Evolutionary conservation across 1,284 basidiomycete species (phyloP).

Genomic region (Crucibulum parvulum): DNA sequence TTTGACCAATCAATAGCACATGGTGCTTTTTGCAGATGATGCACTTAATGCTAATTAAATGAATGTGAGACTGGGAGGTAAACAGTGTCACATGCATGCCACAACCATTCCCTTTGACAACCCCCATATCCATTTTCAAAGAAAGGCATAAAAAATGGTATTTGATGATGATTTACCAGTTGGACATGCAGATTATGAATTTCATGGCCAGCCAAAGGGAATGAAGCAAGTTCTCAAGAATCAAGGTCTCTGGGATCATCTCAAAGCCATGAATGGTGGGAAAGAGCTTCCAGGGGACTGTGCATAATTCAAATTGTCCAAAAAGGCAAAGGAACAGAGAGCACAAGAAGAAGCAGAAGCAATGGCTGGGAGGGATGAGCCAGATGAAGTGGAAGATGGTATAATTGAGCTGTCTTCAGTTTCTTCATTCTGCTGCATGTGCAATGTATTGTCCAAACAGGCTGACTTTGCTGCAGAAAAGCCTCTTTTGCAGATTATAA

Average conservation of each 20-base stretch:
- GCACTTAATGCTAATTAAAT: constrained; percentile 13
- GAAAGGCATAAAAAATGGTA: constrained; percentile 3
- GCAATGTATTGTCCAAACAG: not conserved
- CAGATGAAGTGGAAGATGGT: not conserved
- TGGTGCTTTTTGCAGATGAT: constrained; percentile 9
- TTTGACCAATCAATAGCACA: constrained; percentile 17
- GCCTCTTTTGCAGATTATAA: not conserved
- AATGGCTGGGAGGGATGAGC: not conserved
- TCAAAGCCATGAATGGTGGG: not conserved
- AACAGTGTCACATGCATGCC: constrained; percentile 3
- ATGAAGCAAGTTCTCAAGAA: constrained; percentile 3
- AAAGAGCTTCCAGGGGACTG: not conserved
- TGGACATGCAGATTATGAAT: constrained; percentile 8
- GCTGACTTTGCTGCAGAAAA: not conserved
- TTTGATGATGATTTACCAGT: constrained; percentile 5
- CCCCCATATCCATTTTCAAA: not conserved
- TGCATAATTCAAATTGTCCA: not conserved
- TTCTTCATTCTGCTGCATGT: not conserved
- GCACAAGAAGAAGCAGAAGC: not conserved
- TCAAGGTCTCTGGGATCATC: not conserved
- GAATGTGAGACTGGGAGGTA: constrained; percentile 10
- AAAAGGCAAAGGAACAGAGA: not conserved
- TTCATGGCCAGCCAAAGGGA: constrained; percentile 6
- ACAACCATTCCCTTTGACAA: not conserved
- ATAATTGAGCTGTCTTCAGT: not conserved